phyloP scores from a whole-genome alignment of 345 rosid species.

The Xanthoceras sorbifolium region DNA sequence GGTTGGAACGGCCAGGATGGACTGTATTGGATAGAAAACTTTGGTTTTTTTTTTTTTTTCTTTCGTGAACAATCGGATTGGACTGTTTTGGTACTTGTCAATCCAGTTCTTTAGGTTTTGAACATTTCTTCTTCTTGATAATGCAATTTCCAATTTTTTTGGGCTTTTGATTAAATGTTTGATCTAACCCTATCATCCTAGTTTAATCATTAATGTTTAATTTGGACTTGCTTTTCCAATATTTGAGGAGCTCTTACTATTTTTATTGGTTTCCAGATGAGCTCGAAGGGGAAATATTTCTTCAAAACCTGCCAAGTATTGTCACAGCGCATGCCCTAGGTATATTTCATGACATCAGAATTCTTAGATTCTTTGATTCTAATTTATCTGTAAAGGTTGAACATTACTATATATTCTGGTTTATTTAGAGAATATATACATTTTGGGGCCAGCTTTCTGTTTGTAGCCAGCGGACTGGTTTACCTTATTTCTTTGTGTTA shows the following conservation, averaged over 20 bases:
- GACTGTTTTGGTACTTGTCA: background rate
- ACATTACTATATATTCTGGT: background rate
- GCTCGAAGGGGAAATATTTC: constrained; percentile 95
- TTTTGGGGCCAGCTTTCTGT: background rate
- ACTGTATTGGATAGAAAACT: background rate
- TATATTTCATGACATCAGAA: constrained; percentile 24
- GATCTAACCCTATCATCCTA: background rate
- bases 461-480: background rate
- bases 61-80: background rate
- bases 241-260: constrained; percentile 16
- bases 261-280: constrained; percentile 55
- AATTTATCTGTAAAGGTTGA: background rate
- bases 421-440: background rate
- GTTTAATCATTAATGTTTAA: background rate
- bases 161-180: background rate
- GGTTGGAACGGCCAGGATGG: background rate
- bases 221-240: constrained; percentile 3
- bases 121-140: background rate
- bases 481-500: background rate
- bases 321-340: constrained; percentile 90
- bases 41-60: too few relatives aligned
- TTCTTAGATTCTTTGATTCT: background rate
- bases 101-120: background rate
- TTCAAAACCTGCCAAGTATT: constrained; percentile 94
- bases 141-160: background rate